Evolutionary conservation across 352 stramenopile species (phyloP).

Genomic region (Phytophthora lateralis): DNA sequence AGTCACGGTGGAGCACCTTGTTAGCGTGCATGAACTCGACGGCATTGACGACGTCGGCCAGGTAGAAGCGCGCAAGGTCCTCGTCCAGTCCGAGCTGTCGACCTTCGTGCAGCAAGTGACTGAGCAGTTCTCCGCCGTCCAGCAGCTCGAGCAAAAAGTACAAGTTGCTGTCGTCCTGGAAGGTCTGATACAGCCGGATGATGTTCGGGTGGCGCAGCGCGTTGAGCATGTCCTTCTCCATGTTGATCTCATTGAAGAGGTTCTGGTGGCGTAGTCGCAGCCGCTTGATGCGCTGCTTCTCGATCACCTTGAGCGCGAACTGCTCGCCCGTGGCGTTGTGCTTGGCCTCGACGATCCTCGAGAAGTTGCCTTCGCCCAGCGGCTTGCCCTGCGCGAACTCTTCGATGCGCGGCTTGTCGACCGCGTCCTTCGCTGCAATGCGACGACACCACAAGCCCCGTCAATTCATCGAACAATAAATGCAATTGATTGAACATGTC

Average conservation of each 20-base stretch:
- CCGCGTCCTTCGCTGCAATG: slow-evolving; percentile 68
- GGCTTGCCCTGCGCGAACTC: slow-evolving; percentile 68
- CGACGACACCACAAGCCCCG: slow-evolving; percentile 10
- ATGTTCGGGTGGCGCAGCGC: slow-evolving; percentile 91
- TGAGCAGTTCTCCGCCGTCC: slow-evolving; percentile 92
- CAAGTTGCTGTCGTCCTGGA: slow-evolving; percentile 95
- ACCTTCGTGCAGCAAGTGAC: slow-evolving; percentile 84
- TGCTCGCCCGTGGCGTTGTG: slow-evolving; percentile 90
- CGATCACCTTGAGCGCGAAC: slow-evolving; percentile 97
- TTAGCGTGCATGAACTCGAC: slow-evolving; percentile 94
- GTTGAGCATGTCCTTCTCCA: slow-evolving; percentile 96
- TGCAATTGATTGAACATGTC: neutral
- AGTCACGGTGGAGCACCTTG: slow-evolving; percentile 92
- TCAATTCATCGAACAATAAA: neutral
- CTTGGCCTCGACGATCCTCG: slow-evolving; percentile 87
- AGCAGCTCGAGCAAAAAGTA: slow-evolving; percentile 97
- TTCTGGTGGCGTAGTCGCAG: slow-evolving; percentile 95
- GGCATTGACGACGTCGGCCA: slow-evolving; percentile 89
- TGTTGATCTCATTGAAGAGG: slow-evolving; percentile 98
- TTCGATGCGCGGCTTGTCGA: slow-evolving; percentile 74
- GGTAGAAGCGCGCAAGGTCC: slow-evolving; percentile 83
- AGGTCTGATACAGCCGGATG: slow-evolving; percentile 95
- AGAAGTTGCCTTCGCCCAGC: slow-evolving; percentile 95
- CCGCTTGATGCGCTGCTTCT: slow-evolving; percentile 89
- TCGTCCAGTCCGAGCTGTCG: slow-evolving; percentile 80